These are phyloP conservation scores for Tylopilus balloui DNA, from an alignment of 768 basidiomycete genomes.

Conservation along the genomic window DNA sequence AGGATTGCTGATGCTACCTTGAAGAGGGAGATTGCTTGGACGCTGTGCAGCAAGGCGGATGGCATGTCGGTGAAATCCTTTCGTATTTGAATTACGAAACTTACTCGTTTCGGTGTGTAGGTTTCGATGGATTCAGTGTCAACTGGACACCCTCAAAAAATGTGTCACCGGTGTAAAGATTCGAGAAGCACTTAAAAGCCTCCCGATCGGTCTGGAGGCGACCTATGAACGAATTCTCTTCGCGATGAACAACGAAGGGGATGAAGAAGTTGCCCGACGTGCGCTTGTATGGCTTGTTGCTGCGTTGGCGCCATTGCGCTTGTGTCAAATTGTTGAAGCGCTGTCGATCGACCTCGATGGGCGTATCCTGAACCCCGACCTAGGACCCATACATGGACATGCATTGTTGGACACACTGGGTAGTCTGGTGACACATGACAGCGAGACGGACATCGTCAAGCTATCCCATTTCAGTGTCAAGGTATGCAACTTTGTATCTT, in stretches of 20 bases:
- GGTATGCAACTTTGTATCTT: background rate
- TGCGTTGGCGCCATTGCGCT: background rate
- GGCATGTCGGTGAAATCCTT: background rate
- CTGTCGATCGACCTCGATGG: constrained; percentile 1
- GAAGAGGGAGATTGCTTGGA: background rate
- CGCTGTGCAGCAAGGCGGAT: background rate
- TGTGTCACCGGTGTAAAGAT: constrained; percentile 4
- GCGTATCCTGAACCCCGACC: background rate
- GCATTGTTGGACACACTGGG: background rate
- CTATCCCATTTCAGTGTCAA: background rate
- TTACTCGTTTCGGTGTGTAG: background rate
- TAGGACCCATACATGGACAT: background rate
- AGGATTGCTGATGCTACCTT: background rate
- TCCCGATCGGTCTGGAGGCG: constrained; percentile 4
- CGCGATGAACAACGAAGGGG: background rate
- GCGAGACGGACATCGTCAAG: background rate
- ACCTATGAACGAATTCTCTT: constrained; percentile 10
- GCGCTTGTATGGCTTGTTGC: constrained; percentile 9
- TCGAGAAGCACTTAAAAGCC: constrained; percentile 1
- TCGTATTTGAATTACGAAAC: too few relatives aligned
- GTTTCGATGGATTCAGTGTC: constrained; percentile 20
- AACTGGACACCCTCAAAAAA: constrained; percentile 6
- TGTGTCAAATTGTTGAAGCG: constrained; percentile 4
- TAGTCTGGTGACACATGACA: background rate
- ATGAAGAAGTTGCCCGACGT: background rate